Conservation (phyloP, 108 stramenopile species). For the Cylindrotheca fusiformis region DNA sequence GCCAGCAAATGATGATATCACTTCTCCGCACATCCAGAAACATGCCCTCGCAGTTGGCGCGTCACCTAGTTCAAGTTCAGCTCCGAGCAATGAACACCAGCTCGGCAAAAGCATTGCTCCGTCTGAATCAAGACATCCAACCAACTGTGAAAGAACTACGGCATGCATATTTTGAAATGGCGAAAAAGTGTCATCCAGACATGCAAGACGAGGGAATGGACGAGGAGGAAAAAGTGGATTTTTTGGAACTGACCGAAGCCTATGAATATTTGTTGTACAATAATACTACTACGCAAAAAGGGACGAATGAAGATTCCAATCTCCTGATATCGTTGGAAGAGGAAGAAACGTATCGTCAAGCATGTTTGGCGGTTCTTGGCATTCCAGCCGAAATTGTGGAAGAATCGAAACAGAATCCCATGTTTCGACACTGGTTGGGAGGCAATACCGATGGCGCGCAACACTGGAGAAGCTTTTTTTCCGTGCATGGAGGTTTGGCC, state of each 20-base stretch:
- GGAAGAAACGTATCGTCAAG: conserved; percentile 64
- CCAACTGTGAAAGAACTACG: conserved; percentile 45
- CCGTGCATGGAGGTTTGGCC: conserved; percentile 67
- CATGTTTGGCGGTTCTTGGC: conserved; percentile 59
- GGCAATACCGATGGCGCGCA: conserved; percentile 78
- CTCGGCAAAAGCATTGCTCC: not conserved
- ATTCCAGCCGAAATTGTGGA: conserved; percentile 78
- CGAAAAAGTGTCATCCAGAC: conserved; percentile 77
- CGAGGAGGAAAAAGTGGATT: conserved; percentile 24
- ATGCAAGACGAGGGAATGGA: conserved; percentile 12
- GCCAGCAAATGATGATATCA: too few species aligned
- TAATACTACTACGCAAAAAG: conserved; percentile 1
- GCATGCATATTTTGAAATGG: conserved; percentile 66
- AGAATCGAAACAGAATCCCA: conserved; percentile 77
- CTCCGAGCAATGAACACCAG: too few species aligned
- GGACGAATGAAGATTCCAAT: too few species aligned
- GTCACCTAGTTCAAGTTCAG: too few species aligned
- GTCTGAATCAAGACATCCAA: not conserved
- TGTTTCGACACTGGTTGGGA: conserved; percentile 73
- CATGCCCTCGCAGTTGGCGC: too few species aligned
- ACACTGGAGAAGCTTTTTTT: conserved; percentile 70
- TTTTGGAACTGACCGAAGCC: conserved; percentile 58
- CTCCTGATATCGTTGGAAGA: conserved; percentile 39
- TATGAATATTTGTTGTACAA: conserved; percentile 61
- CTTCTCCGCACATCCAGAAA: too few species aligned